A percentile compares a stretch with the other conserved stretches of the same genome.
phyloP scores from a whole-genome alignment of 2,329 filamentous ascomycete genomes.

The Periconia sp. region DNA sequence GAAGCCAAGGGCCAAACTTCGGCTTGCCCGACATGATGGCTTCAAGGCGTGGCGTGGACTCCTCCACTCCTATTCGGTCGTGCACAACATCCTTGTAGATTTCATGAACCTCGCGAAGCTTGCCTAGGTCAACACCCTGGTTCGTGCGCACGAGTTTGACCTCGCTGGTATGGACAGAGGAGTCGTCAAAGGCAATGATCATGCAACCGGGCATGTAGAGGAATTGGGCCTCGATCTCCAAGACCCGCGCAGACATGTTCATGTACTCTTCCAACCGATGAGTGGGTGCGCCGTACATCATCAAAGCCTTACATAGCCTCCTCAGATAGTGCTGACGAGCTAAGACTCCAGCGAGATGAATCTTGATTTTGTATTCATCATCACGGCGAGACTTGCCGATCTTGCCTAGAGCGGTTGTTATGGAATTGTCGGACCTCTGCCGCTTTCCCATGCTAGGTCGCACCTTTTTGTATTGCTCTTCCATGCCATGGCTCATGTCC shows the following conservation, averaged over 20 bases:
- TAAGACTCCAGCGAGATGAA: constrained; percentile 72
- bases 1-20: constrained; percentile 57
- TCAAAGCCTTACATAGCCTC: constrained; percentile 83
- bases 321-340: constrained; percentile 82
- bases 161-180: constrained; percentile 75
- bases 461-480: constrained; percentile 47
- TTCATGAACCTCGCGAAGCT: constrained; percentile 74
- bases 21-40: constrained; percentile 64
- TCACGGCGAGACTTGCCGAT: constrained; percentile 46
- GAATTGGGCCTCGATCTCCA: constrained; percentile 89
- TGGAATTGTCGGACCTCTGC: constrained; percentile 44
- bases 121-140: constrained; percentile 76
- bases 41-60: constrained; percentile 68
- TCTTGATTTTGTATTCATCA: constrained; percentile 63
- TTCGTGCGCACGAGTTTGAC: constrained; percentile 74
- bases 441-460: constrained; percentile 45
- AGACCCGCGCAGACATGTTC: constrained; percentile 84
- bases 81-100: constrained; percentile 86
- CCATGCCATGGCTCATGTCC: constrained; percentile 51
- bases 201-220: constrained; percentile 91
- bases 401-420: constrained; percentile 39
- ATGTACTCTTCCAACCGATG: constrained; percentile 92
- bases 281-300: constrained; percentile 89
- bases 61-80: constrained; percentile 74
- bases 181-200: constrained; percentile 89